Conservation (phyloP, 2,329 filamentous ascomycete genomes). For the Verticillium nubilum region DNA sequence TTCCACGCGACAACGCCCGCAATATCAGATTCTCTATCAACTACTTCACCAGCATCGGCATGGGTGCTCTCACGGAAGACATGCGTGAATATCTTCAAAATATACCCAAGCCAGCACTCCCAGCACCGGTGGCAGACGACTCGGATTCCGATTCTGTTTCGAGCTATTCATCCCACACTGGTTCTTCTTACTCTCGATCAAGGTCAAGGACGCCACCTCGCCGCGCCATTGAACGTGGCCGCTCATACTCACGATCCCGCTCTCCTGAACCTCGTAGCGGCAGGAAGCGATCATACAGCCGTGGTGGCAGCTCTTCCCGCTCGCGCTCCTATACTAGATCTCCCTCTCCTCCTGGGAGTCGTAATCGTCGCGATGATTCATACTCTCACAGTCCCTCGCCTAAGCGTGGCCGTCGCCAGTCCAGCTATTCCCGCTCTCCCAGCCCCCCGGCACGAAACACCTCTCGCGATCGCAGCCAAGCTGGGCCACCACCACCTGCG, state of each 20-base stretch:
- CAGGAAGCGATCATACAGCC: slow-evolving; percentile 22
- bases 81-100: slow-evolving; percentile 91
- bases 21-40: slow-evolving; percentile 98
- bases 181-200: slow-evolving; percentile 54
- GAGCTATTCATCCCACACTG: slow-evolving; percentile 72
- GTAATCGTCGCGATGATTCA: slow-evolving; percentile 13
- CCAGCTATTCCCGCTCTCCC: slow-evolving; percentile 20
- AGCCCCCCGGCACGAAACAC: slow-evolving; percentile 21
- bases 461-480: slow-evolving; percentile 8
- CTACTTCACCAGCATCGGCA: slow-evolving; percentile 97
- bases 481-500: slow-evolving; percentile 1
- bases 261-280: slow-evolving; percentile 15
- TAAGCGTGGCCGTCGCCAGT: slow-evolving; percentile 16
- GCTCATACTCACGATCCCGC: slow-evolving; percentile 27
- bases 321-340: slow-evolving; percentile 26
- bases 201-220: slow-evolving; percentile 35
- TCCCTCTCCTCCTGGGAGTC: slow-evolving; percentile 8
- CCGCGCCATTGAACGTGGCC: slow-evolving; percentile 27
- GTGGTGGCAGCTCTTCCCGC: slow-evolving; percentile 27
- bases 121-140: slow-evolving; percentile 56
- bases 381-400: slow-evolving; percentile 23
- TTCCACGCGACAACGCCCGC: slow-evolving; percentile 81
- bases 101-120: slow-evolving; percentile 76
- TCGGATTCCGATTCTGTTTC: slow-evolving; percentile 69
- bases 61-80: slow-evolving; percentile 89